These are phyloP conservation scores for Macrocybe gigantea DNA, from an alignment of 768 basidiomycete genomes.

Conservation along the genomic window DNA sequence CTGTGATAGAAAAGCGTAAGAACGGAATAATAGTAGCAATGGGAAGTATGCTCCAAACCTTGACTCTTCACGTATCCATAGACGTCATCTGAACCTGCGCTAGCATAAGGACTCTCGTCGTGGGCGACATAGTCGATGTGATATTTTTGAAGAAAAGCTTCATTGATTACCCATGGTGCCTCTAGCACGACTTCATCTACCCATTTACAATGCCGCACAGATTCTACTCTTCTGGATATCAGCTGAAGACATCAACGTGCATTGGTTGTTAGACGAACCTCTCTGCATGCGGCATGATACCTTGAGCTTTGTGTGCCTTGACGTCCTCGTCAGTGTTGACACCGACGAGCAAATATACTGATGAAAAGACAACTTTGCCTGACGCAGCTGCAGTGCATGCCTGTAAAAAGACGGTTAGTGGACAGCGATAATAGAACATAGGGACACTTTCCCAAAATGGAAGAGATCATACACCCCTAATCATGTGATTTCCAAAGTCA, in stretches of 20 bases:
- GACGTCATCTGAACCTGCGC: constrained; percentile 79
- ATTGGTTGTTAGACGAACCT: constrained; percentile 5
- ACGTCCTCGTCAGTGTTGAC: constrained; percentile 89
- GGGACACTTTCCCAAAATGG: constrained; percentile 75
- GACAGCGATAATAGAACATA: not conserved
- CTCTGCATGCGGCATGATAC: constrained; percentile 87
- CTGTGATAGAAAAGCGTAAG: constrained; percentile 29
- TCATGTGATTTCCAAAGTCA: constrained; percentile 16
- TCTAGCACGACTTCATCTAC: constrained; percentile 90
- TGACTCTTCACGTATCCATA: constrained; percentile 76
- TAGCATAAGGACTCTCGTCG: constrained; percentile 85
- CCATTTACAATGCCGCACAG: constrained; percentile 95
- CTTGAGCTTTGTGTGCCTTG: constrained; percentile 67
- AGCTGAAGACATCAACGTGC: not conserved
- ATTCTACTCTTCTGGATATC: constrained; percentile 65
- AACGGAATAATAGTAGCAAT: not conserved
- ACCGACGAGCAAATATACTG: constrained; percentile 89
- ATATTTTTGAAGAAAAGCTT: constrained; percentile 77
- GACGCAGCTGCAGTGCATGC: constrained; percentile 91
- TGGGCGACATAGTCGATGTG: constrained; percentile 97
- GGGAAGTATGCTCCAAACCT: constrained; percentile 40
- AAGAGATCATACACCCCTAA: constrained; percentile 94
- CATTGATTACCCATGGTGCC: constrained; percentile 85
- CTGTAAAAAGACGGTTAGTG: constrained; percentile 31
- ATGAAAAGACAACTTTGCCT: constrained; percentile 94